A percentile compares a stretch with the other conserved stretches of the same genome.
Conservation (phyloP, 2,329 filamentous ascomycete species). For the Ophiostoma novo-ulmi region DNA sequence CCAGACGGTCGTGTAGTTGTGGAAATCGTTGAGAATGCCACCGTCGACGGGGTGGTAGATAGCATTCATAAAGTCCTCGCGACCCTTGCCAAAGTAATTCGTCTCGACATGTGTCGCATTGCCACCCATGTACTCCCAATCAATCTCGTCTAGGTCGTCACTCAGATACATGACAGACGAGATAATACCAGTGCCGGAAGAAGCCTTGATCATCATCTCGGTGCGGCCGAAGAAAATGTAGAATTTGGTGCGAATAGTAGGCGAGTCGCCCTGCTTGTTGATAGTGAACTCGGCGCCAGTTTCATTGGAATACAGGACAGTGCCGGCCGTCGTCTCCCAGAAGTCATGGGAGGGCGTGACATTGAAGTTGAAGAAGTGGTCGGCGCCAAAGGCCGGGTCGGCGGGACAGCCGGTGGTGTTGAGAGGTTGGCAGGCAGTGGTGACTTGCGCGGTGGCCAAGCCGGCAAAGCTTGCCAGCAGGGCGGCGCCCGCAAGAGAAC, state of each 20-base stretch:
- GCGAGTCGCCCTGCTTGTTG: constrained; percentile 63
- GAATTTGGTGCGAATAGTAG: constrained; percentile 72
- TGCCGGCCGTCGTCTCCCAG: constrained; percentile 66
- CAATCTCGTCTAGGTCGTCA: constrained; percentile 80
- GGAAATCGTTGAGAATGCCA: constrained; percentile 55
- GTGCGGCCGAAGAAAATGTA: constrained; percentile 83
- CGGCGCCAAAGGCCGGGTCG: constrained; percentile 64
- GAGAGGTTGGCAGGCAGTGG: constrained; percentile 71
- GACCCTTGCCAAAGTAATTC: constrained; percentile 76
- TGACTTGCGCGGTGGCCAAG: constrained; percentile 60
- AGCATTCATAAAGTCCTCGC: constrained; percentile 48
- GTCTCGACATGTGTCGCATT: constrained; percentile 59
- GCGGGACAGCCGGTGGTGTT: constrained; percentile 61
- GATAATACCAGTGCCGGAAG: constrained; percentile 69
- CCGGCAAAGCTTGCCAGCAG: constrained; percentile 12
- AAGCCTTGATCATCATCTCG: constrained; percentile 72
- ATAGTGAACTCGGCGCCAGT: constrained; percentile 70
- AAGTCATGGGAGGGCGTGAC: constrained; percentile 47
- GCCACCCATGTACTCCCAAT: constrained; percentile 75
- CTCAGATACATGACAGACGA: constrained; percentile 79
- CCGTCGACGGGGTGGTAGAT: constrained; percentile 52
- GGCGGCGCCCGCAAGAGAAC: background rate
- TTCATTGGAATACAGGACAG: constrained; percentile 52
- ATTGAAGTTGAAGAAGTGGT: constrained; percentile 61
- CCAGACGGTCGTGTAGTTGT: constrained; percentile 76